Conservation (phyloP, 805 yeast genomes). For the Kuraishia cidri region DNA sequence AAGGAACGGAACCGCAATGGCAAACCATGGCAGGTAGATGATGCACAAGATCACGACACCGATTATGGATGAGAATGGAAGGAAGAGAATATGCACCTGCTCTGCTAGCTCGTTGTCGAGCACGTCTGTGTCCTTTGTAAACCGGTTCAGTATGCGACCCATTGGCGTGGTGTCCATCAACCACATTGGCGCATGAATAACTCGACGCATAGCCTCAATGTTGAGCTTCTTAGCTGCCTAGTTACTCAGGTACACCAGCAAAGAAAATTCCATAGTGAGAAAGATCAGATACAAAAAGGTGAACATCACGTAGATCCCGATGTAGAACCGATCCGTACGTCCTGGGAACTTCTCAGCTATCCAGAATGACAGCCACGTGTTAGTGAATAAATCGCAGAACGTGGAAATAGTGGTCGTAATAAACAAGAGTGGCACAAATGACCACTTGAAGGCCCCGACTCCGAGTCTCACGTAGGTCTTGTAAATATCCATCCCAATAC, state of each 20-base stretch:
- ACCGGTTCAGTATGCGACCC: slow-evolving; percentile 79
- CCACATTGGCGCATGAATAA: slow-evolving; percentile 74
- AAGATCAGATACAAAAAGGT: slow-evolving; percentile 38
- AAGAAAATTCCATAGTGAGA: slow-evolving; percentile 29
- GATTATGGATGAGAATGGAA: slow-evolving; percentile 28
- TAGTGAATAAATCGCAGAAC: slow-evolving; percentile 45
- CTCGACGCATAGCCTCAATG: slow-evolving; percentile 43
- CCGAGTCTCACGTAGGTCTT: slow-evolving; percentile 42
- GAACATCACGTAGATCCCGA: slow-evolving; percentile 64
- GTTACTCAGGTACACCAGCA: slow-evolving; percentile 40
- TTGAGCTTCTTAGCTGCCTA: slow-evolving; percentile 53
- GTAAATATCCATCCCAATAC: slow-evolving; percentile 40
- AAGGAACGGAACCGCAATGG: slow-evolving; percentile 45
- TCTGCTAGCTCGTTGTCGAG: slow-evolving; percentile 76
- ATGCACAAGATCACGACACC: slow-evolving; percentile 29
- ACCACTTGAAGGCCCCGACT: slow-evolving; percentile 32
- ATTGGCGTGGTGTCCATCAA: slow-evolving; percentile 82
- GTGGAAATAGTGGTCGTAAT: slow-evolving; percentile 23
- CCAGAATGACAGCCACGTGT: slow-evolving; percentile 86
- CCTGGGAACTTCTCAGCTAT: slow-evolving; percentile 40
- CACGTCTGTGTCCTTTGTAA: slow-evolving; percentile 82
- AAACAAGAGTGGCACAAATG: slow-evolving; percentile 19
- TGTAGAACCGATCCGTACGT: slow-evolving; percentile 47
- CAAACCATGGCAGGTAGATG: slow-evolving; percentile 44
- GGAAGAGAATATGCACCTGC: slow-evolving; percentile 52